Base-by-base conservation (phyloP, 179 eudicot species). In the Pouteria campechiana region DNA sequence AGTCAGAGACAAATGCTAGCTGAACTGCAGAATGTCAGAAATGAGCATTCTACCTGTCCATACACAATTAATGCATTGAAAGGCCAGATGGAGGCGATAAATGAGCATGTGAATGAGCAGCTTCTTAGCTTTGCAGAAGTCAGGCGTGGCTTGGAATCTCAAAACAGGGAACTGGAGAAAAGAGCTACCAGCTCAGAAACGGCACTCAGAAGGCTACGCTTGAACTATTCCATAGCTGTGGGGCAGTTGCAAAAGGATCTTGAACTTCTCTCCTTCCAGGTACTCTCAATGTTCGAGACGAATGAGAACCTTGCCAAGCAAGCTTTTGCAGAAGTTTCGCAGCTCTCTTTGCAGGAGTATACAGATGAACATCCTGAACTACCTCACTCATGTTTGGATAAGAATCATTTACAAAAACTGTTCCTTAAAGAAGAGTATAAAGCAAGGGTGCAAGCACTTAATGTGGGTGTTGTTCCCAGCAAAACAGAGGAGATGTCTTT, bases 231-330 rank as follows among this genome's bases (percentile, higher is more conserved):
- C 10, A 82, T 80, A 36, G 87, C 96, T 12, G 96, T 92, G 22
- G 81, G 73, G 62, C 85, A 87, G 48, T 64, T 92, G 46, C 99
- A 92, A 30, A 87, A 83, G 57, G 94, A 92, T 60, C 92, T 92
- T 32, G 94, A 78, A 55, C 59, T 78, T 45, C 94, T 92, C 50
- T 82, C 99, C 42, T 75, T 58, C 37, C 99, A 92, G 55, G 94
- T 87, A 43, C 32, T 75, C 25, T 87, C 99, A 33, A 75, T 92
- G 94, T 79, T 68, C 42, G 88, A 87, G 74, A 83, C 92, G n/a
- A 92, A 87, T 43, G 88, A 88, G 51, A 82, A 64, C 50, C 77
- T 92, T 39, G 71, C 83, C 34, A 69, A 64, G 51, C 69, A 75
- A 68, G 72, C 85, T 29, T 75, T 82, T 52, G 54, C 83, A 3